These are phyloP conservation scores for Primulina eburnea DNA, from an alignment of 257 asterid species.

Conservation along the genomic window DNA sequence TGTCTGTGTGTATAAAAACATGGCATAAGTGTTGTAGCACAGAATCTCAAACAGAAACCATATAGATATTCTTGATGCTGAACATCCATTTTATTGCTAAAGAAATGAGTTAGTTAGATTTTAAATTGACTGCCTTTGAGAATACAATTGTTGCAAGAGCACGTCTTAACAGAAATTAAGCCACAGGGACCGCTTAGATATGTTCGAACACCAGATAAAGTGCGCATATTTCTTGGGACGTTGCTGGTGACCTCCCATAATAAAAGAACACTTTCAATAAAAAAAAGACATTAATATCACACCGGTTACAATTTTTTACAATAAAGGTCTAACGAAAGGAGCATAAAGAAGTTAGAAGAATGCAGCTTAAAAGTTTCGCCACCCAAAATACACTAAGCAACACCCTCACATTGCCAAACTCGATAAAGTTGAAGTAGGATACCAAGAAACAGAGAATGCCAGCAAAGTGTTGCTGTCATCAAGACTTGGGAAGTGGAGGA, in stretches of 20 bases:
- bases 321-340: background rate
- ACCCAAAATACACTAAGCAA: background rate
- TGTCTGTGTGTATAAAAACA: background rate
- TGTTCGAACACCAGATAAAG: background rate
- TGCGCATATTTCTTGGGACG: background rate
- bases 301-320: background rate
- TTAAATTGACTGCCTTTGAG: background rate
- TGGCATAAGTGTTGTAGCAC: background rate
- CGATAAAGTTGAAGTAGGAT: background rate
- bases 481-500: too few species aligned
- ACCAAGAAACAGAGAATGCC: background rate
- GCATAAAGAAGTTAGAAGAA: background rate
- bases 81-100: background rate
- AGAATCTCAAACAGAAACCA: background rate
- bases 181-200: background rate
- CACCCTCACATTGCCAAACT: background rate
- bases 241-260: background rate
- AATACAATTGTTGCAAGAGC: background rate
- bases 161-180: background rate
- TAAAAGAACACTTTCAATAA: background rate
- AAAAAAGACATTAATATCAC: background rate
- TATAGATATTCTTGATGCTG: background rate
- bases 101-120: too few species aligned
- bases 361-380: background rate
- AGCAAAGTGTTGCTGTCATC: background rate